Conservation (phyloP, 371 early-diverging fungal genomes). For the Apophysomyces ossiformis region DNA sequence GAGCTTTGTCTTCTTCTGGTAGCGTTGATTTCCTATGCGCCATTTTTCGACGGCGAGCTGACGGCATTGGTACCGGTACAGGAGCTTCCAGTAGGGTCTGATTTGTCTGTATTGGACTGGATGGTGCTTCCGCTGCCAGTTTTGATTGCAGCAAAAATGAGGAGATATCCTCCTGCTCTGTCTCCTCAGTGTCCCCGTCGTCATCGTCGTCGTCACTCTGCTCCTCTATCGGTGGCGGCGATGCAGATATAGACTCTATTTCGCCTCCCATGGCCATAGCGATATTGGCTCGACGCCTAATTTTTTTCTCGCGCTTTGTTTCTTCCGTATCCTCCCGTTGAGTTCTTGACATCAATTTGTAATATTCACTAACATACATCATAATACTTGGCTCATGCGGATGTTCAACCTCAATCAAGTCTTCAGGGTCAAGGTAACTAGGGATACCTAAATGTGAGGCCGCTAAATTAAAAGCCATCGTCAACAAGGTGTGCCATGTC, state of each 20-base stretch:
- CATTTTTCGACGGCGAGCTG: slow-evolving; percentile 35
- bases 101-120: slow-evolving; percentile 4
- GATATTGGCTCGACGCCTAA: slow-evolving; percentile 36
- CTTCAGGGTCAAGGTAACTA: slow-evolving; percentile 44
- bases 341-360: slow-evolving; percentile 40
- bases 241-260: slow-evolving; percentile 1
- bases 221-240: background rate
- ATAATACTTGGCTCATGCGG: slow-evolving; percentile 56
- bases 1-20: slow-evolving; percentile 46
- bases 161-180: slow-evolving; percentile 11
- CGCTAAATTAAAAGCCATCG: slow-evolving; percentile 40
- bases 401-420: slow-evolving; percentile 41
- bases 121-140: slow-evolving; percentile 11
- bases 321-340: slow-evolving; percentile 19
- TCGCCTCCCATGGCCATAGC: slow-evolving; percentile 36
- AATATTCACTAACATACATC: slow-evolving; percentile 53
- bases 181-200: slow-evolving; percentile 5
- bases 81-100: slow-evolving; percentile 26
- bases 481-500: slow-evolving; percentile 33
- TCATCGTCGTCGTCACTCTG: background rate
- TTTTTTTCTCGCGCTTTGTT: slow-evolving; percentile 12
- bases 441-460: slow-evolving; percentile 39
- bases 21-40: slow-evolving; percentile 41
- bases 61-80: slow-evolving; percentile 43
- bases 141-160: slow-evolving; percentile 22